Conservation (phyloP, 2,329 filamentous ascomycete genomes). For the Penicillium thymicola region DNA sequence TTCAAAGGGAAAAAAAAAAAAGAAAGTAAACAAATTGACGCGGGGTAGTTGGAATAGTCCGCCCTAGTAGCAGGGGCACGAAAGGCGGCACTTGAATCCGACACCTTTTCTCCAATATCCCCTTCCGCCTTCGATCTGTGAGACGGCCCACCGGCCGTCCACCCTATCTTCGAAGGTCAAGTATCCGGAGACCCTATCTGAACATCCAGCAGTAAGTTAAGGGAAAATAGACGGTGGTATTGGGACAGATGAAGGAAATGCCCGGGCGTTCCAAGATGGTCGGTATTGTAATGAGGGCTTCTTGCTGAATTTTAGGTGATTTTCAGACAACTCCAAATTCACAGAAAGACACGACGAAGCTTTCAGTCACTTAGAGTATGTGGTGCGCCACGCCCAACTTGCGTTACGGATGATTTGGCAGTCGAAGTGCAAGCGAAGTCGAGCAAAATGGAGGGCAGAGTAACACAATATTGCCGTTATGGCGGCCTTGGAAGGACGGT, state of each 20-base stretch:
- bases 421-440: background rate
- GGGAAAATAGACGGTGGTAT: slow-evolving; percentile 1
- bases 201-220: slow-evolving; percentile 7
- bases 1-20: background rate
- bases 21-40: background rate
- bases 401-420: background rate
- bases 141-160: slow-evolving; percentile 28
- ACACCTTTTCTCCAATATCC: slow-evolving; percentile 1
- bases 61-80: background rate
- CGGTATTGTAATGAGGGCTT: slow-evolving; percentile 1
- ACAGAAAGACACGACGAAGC: background rate
- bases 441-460: background rate
- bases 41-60: background rate
- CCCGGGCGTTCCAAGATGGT: background rate
- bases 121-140: slow-evolving; percentile 18
- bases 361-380: background rate
- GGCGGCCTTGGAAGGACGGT: no score
- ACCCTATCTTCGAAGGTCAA: slow-evolving; percentile 13
- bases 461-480: background rate
- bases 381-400: background rate
- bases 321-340: background rate
- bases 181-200: slow-evolving; percentile 3
- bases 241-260: background rate
- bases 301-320: background rate
- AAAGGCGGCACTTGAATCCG: background rate